These are phyloP conservation scores for Phytophthora palmivora DNA, from an alignment of 352 stramenopile species.

Conservation along the genomic window DNA sequence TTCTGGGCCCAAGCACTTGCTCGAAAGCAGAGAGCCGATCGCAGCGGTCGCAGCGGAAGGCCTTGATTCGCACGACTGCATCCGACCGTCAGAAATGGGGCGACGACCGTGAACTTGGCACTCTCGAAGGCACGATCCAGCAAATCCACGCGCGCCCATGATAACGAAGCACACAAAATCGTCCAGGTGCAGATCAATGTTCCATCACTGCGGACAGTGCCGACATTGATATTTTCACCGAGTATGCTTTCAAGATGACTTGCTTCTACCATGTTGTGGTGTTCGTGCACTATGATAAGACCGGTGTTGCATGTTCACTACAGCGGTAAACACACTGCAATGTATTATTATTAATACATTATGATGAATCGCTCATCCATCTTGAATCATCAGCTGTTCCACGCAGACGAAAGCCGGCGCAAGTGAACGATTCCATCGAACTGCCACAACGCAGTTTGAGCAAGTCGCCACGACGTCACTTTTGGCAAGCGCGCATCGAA, in stretches of 20 bases:
- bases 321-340: too few relatives aligned
- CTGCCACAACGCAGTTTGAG: neutral
- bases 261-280: too few relatives aligned
- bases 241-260: too few relatives aligned
- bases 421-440: neutral
- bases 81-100: slow-evolving; percentile 33
- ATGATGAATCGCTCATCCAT: neutral
- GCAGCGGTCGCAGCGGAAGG: neutral
- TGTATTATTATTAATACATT: too few relatives aligned
- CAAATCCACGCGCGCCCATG: neutral
- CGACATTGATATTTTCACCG: too few relatives aligned
- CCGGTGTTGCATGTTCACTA: too few relatives aligned
- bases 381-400: slow-evolving; percentile 12
- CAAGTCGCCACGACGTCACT: slow-evolving; percentile 1
- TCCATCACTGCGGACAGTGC: neutral
- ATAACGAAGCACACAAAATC: slow-evolving; percentile 1
- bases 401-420: slow-evolving; percentile 3
- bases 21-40: slow-evolving; percentile 8
- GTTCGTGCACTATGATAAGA: neutral
- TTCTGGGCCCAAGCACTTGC: neutral
- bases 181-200: neutral
- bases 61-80: slow-evolving; percentile 19
- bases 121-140: slow-evolving; percentile 13
- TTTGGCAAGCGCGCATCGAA: slow-evolving; percentile 1
- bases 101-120: slow-evolving; percentile 4